These are phyloP conservation scores for Exophiala spinifera DNA, from an alignment of 2,329 filamentous ascomycete species.

Conservation along the genomic window DNA sequence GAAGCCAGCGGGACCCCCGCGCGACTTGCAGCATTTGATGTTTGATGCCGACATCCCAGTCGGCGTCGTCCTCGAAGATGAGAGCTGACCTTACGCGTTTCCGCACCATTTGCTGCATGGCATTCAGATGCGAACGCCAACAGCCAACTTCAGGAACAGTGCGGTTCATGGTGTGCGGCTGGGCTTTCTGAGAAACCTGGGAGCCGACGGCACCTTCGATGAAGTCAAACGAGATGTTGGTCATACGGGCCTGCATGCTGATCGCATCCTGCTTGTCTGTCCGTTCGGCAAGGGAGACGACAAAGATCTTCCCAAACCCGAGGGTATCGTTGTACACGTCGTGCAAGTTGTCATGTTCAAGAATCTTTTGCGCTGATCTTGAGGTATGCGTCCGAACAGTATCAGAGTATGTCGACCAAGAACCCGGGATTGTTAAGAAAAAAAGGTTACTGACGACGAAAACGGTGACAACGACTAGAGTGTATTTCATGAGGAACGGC, in stretches of 20 bases:
- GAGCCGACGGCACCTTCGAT: slow-evolving; percentile 6
- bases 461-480: too few relatives aligned
- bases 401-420: too few relatives aligned
- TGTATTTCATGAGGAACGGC: too few relatives aligned
- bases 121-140: slow-evolving; percentile 42
- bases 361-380: too few relatives aligned
- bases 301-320: slow-evolving; percentile 40
- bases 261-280: slow-evolving; percentile 51
- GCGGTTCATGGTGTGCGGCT: slow-evolving; percentile 6
- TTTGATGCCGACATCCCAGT: slow-evolving; percentile 55
- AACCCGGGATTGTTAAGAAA: too few relatives aligned
- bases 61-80: slow-evolving; percentile 56
- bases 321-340: slow-evolving; percentile 8
- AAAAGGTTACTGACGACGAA: too few relatives aligned
- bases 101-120: slow-evolving; percentile 41
- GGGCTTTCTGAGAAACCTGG: slow-evolving; percentile 7
- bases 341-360: neutral
- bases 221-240: slow-evolving; percentile 27
- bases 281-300: slow-evolving; percentile 46
- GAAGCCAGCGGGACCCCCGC: slow-evolving; percentile 31
- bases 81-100: slow-evolving; percentile 47
- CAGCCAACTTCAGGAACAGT: slow-evolving; percentile 11
- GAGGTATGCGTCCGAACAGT: too few relatives aligned
- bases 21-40: slow-evolving; percentile 44
- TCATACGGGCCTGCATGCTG: slow-evolving; percentile 40